These are phyloP conservation scores for Suillus fuscotomentosus DNA, from an alignment of 768 basidiomycete species.

Conservation along the genomic window DNA sequence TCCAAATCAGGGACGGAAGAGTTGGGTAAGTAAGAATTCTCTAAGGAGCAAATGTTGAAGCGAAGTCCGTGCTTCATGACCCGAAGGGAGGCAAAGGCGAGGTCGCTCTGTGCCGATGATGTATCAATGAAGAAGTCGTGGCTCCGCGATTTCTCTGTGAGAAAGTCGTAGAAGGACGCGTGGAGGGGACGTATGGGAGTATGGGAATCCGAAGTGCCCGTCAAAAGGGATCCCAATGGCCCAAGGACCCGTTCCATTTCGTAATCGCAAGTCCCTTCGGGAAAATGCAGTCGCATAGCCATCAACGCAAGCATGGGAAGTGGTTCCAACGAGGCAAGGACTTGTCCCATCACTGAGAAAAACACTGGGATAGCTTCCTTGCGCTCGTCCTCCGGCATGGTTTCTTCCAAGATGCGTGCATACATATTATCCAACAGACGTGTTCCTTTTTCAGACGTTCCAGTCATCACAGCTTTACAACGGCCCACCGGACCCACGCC, in stretches of 20 bases:
- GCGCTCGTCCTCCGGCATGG: background rate
- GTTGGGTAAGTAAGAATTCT: constrained; percentile 28
- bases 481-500: background rate
- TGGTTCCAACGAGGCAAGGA: constrained; percentile 3
- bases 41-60: constrained; percentile 9
- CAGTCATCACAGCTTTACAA: background rate
- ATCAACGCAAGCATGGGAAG: background rate
- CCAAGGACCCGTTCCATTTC: background rate
- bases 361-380: background rate
- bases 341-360: constrained; percentile 2
- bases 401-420: background rate
- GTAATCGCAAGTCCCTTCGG: too few species aligned
- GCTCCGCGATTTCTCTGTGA: constrained; percentile 13
- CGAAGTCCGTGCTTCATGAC: constrained; percentile 24
- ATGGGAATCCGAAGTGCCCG: background rate
- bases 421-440: constrained; percentile 9
- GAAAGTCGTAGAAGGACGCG: constrained; percentile 27
- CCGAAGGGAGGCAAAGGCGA: constrained; percentile 20
- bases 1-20: constrained; percentile 14
- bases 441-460: background rate
- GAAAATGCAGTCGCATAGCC: background rate
- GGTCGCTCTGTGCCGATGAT: background rate
- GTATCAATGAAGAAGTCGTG: constrained; percentile 11
- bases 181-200: constrained; percentile 19
- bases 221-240: constrained; percentile 5